These are phyloP conservation scores for Penicillium samsonianum DNA, from an alignment of 495 filamentous ascomycete species.

Conservation along the genomic window DNA sequence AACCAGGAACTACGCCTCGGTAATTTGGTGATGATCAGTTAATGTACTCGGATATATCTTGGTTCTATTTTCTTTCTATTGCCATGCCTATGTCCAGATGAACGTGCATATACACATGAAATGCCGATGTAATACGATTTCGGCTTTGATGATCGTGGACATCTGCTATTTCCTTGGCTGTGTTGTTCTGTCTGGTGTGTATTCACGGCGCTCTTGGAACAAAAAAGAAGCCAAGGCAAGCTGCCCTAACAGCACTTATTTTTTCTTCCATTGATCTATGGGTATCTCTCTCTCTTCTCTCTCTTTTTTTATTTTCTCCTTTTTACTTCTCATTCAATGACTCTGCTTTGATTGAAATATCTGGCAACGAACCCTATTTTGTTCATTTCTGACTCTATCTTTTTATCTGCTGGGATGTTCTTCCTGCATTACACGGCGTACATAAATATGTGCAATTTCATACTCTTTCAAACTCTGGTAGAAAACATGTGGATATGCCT, in stretches of 20 bases:
- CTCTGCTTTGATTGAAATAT: constrained; percentile 16
- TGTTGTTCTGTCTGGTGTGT: constrained; percentile 6
- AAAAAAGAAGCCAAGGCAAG: neutral
- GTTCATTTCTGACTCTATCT: constrained; percentile 6
- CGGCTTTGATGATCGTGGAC: neutral
- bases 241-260: neutral
- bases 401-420: constrained; percentile 20
- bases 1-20: constrained; percentile 30
- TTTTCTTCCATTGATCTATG: constrained; percentile 8
- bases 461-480: constrained; percentile 1
- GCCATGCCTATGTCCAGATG: constrained; percentile 2
- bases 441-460: constrained; percentile 23
- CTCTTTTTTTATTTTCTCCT: neutral
- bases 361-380: constrained; percentile 14
- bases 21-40: neutral
- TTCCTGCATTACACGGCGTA: constrained; percentile 35
- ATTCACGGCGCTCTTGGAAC: neutral
- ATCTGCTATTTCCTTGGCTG: neutral
- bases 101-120: constrained; percentile 1
- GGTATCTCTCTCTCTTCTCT: constrained; percentile 11
- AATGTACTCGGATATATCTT: constrained; percentile 9
- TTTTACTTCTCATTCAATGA: constrained; percentile 8
- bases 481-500: neutral
- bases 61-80: neutral
- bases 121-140: neutral